Evolutionary conservation across 2,329 filamentous ascomycete genomes (phyloP).

Genomic region (Aspergillus sclerotialis): DNA sequence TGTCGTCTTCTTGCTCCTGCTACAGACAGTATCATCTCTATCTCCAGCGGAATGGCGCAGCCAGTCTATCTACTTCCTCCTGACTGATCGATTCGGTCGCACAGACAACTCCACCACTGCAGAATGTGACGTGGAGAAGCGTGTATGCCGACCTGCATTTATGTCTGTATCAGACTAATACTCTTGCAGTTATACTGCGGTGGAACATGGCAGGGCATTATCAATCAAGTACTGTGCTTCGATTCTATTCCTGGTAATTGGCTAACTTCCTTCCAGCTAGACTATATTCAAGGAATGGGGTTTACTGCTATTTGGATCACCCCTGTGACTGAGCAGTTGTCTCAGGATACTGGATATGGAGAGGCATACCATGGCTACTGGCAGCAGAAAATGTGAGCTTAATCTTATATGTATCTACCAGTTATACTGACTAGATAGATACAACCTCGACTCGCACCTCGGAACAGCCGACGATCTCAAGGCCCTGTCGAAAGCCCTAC

Average conservation of each 20-base stretch:
- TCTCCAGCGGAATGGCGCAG: slow-evolving; percentile 34
- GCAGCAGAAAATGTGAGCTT: slow-evolving; percentile 40
- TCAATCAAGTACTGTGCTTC: slow-evolving; percentile 22
- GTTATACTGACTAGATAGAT: slow-evolving; percentile 17
- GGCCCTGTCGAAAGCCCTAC: slow-evolving; percentile 49
- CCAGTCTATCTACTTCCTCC: slow-evolving; percentile 40
- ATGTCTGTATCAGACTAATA: background rate
- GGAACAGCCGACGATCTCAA: slow-evolving; percentile 55
- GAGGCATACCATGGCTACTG: slow-evolving; percentile 46
- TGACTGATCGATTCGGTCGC: slow-evolving; percentile 40
- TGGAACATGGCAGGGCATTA: slow-evolving; percentile 44
- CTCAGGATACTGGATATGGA: slow-evolving; percentile 29
- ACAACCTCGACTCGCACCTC: slow-evolving; percentile 51
- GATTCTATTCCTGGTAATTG: background rate
- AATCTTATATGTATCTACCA: background rate
- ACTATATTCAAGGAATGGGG: slow-evolving; percentile 44
- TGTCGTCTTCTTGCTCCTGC: no score
- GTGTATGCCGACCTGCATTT: no score
- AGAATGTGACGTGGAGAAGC: slow-evolving; percentile 15
- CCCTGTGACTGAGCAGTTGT: slow-evolving; percentile 35
- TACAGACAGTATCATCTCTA: no score
- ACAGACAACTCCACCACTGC: slow-evolving; percentile 33
- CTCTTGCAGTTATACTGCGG: slow-evolving; percentile 44
- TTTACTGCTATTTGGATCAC: slow-evolving; percentile 47
- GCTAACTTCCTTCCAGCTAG: slow-evolving; percentile 24